Evolutionary conservation across 805 yeast species (phyloP).

Genomic region (Starmerella sirachaensis): DNA sequence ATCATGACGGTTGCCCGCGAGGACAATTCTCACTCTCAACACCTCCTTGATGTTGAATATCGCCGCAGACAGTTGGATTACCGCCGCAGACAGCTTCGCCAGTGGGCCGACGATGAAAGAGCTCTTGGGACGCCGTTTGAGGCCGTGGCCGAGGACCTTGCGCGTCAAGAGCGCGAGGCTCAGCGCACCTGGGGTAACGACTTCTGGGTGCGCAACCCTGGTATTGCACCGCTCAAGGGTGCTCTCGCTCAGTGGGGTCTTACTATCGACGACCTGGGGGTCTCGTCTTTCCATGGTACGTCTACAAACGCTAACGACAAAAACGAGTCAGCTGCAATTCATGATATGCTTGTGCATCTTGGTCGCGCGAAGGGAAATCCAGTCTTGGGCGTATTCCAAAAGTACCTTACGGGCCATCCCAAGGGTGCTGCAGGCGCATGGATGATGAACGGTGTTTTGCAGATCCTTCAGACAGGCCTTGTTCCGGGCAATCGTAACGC

Average conservation of each 20-base stretch:
- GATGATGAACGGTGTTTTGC: constrained; percentile 98
- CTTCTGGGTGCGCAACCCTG: constrained; percentile 79
- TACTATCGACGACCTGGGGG: constrained; percentile 88
- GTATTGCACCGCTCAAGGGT: constrained; percentile 95
- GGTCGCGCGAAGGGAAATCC: constrained; percentile 98
- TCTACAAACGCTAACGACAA: constrained; percentile 97
- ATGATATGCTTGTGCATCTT: constrained; percentile 84
- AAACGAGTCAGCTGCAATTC: constrained; percentile 88
- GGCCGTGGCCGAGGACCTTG: constrained; percentile 75
- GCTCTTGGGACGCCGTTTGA: constrained; percentile 71
- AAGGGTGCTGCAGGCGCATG: constrained; percentile 99
- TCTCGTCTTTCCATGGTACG: constrained; percentile 98
- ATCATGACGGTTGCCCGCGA: constrained; percentile 96
- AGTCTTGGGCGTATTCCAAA: constrained; percentile 95
- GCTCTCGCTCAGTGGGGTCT: constrained; percentile 89
- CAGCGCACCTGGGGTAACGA: constrained; percentile 92
- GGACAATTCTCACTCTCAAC: constrained; percentile 56
- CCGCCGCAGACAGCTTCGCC: constrained; percentile 64
- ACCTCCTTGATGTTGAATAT: constrained; percentile 66
- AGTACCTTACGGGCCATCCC: constrained; percentile 98
- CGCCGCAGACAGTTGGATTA: constrained; percentile 79
- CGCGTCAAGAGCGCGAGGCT: constrained; percentile 74
- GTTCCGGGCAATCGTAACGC: constrained; percentile 99
- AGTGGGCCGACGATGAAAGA: constrained; percentile 74
- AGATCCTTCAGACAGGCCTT: constrained; percentile 78